Evolutionary conservation across 305 asterid genomes (phyloP).

Genomic region (Fraxinus paxiana): DNA sequence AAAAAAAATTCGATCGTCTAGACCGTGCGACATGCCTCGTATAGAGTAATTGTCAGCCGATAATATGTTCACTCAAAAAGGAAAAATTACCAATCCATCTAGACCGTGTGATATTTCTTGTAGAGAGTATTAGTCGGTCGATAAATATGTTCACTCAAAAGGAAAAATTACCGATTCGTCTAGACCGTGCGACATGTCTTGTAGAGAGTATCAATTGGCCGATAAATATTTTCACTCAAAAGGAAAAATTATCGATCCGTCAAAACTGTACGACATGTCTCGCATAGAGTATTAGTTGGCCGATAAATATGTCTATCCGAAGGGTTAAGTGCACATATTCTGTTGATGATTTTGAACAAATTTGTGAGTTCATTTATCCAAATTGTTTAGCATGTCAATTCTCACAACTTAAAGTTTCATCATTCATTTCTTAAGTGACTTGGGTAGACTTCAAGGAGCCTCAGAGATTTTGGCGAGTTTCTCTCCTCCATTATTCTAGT

Average conservation of each 20-base stretch:
- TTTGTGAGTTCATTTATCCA: not conserved
- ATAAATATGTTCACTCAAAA: not conserved
- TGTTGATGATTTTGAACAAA: not conserved
- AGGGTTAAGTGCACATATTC: not conserved
- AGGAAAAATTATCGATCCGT: not conserved
- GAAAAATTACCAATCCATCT: not conserved
- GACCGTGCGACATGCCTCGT: not conserved
- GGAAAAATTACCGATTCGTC: not conserved
- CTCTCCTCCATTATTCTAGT: not conserved
- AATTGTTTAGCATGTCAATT: not conserved
- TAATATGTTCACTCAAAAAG: not conserved
- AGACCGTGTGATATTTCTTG: not conserved
- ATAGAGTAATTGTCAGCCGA: not conserved
- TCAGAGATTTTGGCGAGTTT: not conserved
- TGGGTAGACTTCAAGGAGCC: not conserved
- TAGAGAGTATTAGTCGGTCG: not conserved
- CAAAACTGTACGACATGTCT: not conserved
- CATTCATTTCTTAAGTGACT: not conserved
- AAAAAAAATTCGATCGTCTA: not conserved
- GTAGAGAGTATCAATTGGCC: not conserved
- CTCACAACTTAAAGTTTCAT: not conserved
- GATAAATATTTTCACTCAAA: not conserved
- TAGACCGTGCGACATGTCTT: not conserved
- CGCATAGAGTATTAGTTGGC: not conserved
- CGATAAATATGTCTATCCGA: not conserved